Percentiles rank a stretch among this genome's conserved stretches.
These are phyloP conservation scores for Russula sp. DNA, from an alignment of 768 basidiomycete genomes.

Conservation along the genomic window DNA sequence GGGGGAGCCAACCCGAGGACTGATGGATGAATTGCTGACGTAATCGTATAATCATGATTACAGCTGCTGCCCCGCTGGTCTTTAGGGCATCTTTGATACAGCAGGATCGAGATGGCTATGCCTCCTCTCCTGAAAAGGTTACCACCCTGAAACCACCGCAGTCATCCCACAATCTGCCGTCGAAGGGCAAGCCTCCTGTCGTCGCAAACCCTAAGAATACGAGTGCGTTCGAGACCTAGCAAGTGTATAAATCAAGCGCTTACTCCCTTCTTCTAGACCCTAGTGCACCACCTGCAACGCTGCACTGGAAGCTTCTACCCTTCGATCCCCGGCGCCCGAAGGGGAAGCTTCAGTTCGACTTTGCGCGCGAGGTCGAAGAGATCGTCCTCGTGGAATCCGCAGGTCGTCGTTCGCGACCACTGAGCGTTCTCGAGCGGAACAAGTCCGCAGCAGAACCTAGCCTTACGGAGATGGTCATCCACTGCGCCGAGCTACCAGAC, in stretches of 20 bases:
- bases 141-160: constrained; percentile 11
- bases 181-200: constrained; percentile 7
- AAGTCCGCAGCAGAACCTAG: constrained; percentile 45
- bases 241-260: not conserved
- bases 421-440: constrained; percentile 42
- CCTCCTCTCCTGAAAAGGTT: constrained; percentile 36
- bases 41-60: constrained; percentile 12
- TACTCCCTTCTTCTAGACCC: constrained; percentile 10
- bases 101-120: constrained; percentile 28
- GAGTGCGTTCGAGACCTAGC: not conserved
- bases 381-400: constrained; percentile 34
- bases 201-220: constrained; percentile 3
- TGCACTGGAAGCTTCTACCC: constrained; percentile 52
- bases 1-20: constrained; percentile 12
- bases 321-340: constrained; percentile 37
- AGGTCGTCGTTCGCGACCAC: constrained; percentile 33
- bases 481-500: constrained; percentile 41
- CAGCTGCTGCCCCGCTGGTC: constrained; percentile 17
- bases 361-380: constrained; percentile 38
- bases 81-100: constrained; percentile 17
- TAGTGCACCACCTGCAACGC: constrained; percentile 39
- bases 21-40: constrained; percentile 10
- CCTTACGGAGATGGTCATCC: constrained; percentile 51
- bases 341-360: constrained; percentile 49
- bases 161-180: not conserved